Percentiles rank a stretch among this genome's conserved stretches.
phyloP scores from a whole-genome alignment of 495 filamentous ascomycete genomes.

The Acidiella bohemica region DNA sequence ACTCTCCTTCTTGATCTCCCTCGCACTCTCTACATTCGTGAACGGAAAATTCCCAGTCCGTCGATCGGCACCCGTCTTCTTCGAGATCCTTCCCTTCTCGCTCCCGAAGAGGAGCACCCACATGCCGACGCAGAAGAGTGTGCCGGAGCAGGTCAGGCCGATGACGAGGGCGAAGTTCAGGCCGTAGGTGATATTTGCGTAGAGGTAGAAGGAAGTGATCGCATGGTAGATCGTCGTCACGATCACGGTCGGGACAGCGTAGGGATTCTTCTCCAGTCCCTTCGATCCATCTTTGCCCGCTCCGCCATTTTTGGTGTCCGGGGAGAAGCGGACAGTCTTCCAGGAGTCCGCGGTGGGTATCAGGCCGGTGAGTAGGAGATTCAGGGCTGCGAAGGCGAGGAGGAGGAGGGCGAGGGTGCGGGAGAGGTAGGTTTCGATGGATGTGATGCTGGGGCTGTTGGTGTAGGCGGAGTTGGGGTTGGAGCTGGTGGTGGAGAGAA shows the following conservation, averaged over 20 bases:
- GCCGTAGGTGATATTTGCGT: conserved; percentile 28
- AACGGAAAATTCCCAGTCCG: conserved; percentile 73
- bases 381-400: conserved; percentile 50
- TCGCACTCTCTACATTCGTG: conserved; percentile 39
- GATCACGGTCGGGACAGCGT: conserved; percentile 52
- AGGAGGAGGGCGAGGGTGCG: conserved; percentile 54
- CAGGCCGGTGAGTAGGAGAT: conserved; percentile 56
- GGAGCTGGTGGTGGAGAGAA: conserved; percentile 13
- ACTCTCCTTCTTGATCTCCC: conserved; percentile 11
- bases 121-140: conserved; percentile 47
- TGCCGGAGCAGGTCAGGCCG: conserved; percentile 37
- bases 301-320: conserved; percentile 28
- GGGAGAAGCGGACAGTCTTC: conserved; percentile 27
- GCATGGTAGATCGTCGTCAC: conserved; percentile 55
- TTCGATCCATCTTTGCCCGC: neutral
- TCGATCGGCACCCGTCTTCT: conserved; percentile 65
- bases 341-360: conserved; percentile 43
- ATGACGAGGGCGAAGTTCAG: conserved; percentile 36
- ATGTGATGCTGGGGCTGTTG: conserved; percentile 12
- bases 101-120: conserved; percentile 68
- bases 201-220: conserved; percentile 50
- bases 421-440: conserved; percentile 60
- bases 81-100: conserved; percentile 47
- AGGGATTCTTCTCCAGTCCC: conserved; percentile 40
- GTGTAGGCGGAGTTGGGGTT: conserved; percentile 11